Evolutionary conservation across 257 asterid genomes (phyloP).

Genomic region (Henckelia pumila): DNA sequence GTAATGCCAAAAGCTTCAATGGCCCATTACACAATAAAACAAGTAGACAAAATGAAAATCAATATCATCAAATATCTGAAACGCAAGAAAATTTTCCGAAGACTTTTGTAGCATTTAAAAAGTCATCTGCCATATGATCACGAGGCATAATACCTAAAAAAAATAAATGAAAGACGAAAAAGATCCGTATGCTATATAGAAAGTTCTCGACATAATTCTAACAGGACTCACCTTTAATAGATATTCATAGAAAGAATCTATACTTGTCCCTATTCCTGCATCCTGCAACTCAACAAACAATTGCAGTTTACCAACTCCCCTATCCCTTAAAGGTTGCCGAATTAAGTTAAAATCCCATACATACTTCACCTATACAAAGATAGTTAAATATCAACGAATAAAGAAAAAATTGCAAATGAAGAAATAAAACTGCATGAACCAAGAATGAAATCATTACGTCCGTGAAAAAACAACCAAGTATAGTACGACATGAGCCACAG

Average conservation of each 20-base stretch:
- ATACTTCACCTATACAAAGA: slow-evolving; percentile 1
- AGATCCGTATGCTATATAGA: background rate
- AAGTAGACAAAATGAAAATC: background rate
- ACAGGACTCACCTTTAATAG: slow-evolving; percentile 72
- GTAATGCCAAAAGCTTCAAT: background rate
- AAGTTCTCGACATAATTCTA: slow-evolving; percentile 7
- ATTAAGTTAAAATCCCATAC: slow-evolving; percentile 7
- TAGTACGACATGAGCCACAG: slow-evolving; percentile 8
- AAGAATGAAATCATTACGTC: slow-evolving; percentile 9
- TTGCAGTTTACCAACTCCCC: slow-evolving; percentile 29
- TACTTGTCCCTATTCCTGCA: slow-evolving; percentile 99
- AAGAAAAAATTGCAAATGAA: background rate
- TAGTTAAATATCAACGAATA: background rate
- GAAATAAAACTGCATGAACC: background rate
- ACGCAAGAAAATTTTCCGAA: background rate
- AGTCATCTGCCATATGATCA: background rate
- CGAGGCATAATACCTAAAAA: background rate
- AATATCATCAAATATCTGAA: background rate
- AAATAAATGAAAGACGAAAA: background rate
- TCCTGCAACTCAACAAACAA: slow-evolving; percentile 60
- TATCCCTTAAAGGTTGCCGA: slow-evolving; percentile 13
- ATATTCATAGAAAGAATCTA: slow-evolving; percentile 97
- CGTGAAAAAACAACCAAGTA: slow-evolving; percentile 18
- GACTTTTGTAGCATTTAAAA: slow-evolving; percentile 4
- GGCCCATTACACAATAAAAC: background rate